These are phyloP conservation scores for Raphanus hybrid DNA, from an alignment of 441 rosid species.

Conservation along the genomic window DNA sequence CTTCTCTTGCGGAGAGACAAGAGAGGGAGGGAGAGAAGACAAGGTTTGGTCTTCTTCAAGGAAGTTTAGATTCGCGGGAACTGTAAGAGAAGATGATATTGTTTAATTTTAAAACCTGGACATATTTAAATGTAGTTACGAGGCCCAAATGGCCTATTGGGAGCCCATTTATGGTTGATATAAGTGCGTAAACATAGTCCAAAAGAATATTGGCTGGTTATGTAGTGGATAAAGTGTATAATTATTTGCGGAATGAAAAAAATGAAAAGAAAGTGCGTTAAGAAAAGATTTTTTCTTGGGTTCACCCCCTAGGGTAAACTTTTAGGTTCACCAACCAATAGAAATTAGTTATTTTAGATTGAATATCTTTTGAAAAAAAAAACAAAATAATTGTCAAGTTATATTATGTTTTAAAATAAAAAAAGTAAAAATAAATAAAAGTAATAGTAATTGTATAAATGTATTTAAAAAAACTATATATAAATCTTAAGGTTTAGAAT, in stretches of 20 bases:
- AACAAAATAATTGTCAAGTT: too few relatives aligned
- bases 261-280: neutral
- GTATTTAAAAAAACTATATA: too few relatives aligned
- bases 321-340: too few relatives aligned
- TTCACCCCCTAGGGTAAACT: too few relatives aligned
- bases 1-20: conserved; percentile 21
- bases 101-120: neutral
- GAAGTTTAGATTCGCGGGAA: conserved; percentile 65
- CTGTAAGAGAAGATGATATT: neutral
- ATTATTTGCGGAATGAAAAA: neutral
- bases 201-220: neutral
- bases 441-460: too few relatives aligned
- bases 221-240: neutral
- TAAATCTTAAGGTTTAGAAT: too few relatives aligned
- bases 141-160: conserved; percentile 26
- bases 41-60: conserved; percentile 72
- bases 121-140: neutral
- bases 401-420: too few relatives aligned
- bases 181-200: neutral
- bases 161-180: neutral
- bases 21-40: conserved; percentile 41
- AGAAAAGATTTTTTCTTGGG: too few relatives aligned
- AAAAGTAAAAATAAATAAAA: too few relatives aligned
- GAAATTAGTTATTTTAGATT: too few relatives aligned
- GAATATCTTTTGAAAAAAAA: too few relatives aligned